Evolutionary conservation across 2,329 filamentous ascomycete species (phyloP).

Genomic region (Phaeosphaeria sp.): DNA sequence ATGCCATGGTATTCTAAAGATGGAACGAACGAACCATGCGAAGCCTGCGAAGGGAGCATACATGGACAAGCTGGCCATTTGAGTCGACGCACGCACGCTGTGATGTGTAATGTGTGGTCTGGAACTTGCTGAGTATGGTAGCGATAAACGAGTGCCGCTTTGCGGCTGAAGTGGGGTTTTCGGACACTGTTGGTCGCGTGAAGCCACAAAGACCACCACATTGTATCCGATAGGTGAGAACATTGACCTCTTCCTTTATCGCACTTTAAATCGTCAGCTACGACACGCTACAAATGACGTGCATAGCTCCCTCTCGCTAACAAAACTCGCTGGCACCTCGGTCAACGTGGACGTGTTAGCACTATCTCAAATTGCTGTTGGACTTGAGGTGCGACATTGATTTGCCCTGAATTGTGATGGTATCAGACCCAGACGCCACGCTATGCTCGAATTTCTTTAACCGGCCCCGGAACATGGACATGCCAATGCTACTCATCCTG

Average conservation of each 20-base stretch:
- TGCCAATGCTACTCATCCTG: slow-evolving; percentile 74
- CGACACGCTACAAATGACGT: too few species aligned
- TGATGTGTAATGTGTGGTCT: background rate
- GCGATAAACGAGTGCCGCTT: background rate
- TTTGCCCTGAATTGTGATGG: background rate
- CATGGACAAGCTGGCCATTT: background rate
- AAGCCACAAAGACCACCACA: background rate
- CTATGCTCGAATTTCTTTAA: slow-evolving; percentile 6
- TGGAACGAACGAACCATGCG: too few species aligned
- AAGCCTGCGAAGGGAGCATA: background rate
- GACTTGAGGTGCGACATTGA: background rate
- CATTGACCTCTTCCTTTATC: too few species aligned
- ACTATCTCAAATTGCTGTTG: background rate
- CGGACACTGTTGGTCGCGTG: background rate
- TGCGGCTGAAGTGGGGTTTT: slow-evolving; percentile 3
- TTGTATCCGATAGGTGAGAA: background rate
- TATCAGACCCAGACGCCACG: slow-evolving; percentile 5
- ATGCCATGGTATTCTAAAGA: background rate
- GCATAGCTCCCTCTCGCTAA: too few species aligned
- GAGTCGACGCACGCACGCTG: background rate
- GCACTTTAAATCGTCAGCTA: too few species aligned
- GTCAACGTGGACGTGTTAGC: background rate
- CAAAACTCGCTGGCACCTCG: background rate
- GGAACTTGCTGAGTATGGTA: background rate
- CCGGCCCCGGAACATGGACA: background rate